phyloP scores from a whole-genome alignment of 1,139 yeast genomes.

The Nakaseomyces glabratus region DNA sequence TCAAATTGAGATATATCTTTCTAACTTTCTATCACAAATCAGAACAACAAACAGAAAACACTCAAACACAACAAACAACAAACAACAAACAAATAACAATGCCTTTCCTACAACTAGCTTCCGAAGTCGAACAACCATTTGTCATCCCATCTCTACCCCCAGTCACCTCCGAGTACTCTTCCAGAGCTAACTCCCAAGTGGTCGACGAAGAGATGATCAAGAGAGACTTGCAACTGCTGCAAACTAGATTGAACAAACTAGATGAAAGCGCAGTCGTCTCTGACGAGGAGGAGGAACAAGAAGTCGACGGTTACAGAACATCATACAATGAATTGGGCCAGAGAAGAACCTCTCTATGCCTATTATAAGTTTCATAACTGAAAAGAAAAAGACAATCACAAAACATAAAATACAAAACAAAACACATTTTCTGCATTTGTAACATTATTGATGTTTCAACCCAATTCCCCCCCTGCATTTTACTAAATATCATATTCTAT shows the following conservation, averaged over 20 bases:
- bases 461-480: too few relatives aligned
- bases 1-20: neutral
- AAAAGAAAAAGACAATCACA: too few relatives aligned
- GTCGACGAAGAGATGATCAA: neutral
- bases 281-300: constrained; percentile 3
- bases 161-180: constrained; percentile 31
- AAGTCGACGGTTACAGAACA: constrained; percentile 2
- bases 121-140: constrained; percentile 52
- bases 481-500: too few relatives aligned
- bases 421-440: too few relatives aligned
- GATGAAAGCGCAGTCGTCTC: constrained; percentile 9
- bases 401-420: too few relatives aligned
- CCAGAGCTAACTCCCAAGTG: constrained; percentile 20
- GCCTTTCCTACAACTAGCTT: constrained; percentile 46
- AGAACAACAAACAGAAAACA: constrained; percentile 5
- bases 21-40: neutral
- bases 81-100: constrained; percentile 17
- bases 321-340: constrained; percentile 6
- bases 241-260: constrained; percentile 12
- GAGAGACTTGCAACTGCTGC: constrained; percentile 5
- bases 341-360: constrained; percentile 12
- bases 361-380: constrained; percentile 7
- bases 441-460: too few relatives aligned
- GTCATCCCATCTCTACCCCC: constrained; percentile 59
- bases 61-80: constrained; percentile 9